Percentiles rank a stretch among this genome's conserved stretches.
Evolutionary conservation across 345 rosid genomes (phyloP).

Genomic region (Lagerstroemia speciosa): DNA sequence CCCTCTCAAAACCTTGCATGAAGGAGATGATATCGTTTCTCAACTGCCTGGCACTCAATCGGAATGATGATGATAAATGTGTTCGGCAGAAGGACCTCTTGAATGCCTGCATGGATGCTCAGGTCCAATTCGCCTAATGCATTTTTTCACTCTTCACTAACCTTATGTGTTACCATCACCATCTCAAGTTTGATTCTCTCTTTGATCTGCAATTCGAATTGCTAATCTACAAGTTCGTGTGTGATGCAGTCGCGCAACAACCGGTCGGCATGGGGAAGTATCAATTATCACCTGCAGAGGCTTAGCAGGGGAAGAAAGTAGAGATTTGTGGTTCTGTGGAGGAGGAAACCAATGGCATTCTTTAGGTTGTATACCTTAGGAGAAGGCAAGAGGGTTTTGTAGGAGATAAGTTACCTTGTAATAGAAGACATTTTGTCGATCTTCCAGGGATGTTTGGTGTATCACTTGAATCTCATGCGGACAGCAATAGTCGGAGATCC

Average conservation of each 20-base stretch:
- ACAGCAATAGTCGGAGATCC: no score
- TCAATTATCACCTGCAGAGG: constrained; percentile 88
- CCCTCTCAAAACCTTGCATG: constrained; percentile 75
- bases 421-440: no score
- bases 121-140: constrained; percentile 21
- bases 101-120: constrained; percentile 57
- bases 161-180: background rate
- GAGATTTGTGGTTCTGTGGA: background rate
- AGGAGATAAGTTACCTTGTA: no score
- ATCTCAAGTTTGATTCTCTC: no score
- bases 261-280: constrained; percentile 60
- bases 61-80: constrained; percentile 49
- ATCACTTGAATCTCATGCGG: no score
- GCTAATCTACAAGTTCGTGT: background rate
- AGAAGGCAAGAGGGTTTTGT: background rate
- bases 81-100: constrained; percentile 46
- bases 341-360: background rate
- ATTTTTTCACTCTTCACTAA: constrained; percentile 4
- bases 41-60: constrained; percentile 57
- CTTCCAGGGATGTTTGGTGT: no score
- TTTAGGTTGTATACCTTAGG: background rate
- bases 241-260: constrained; percentile 41
- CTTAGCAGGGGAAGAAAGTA: constrained; percentile 63
- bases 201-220: background rate
- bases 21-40: constrained; percentile 67